These are phyloP conservation scores for Nicotiana benthamiana DNA, from an alignment of 257 asterid genomes.

Conservation along the genomic window DNA sequence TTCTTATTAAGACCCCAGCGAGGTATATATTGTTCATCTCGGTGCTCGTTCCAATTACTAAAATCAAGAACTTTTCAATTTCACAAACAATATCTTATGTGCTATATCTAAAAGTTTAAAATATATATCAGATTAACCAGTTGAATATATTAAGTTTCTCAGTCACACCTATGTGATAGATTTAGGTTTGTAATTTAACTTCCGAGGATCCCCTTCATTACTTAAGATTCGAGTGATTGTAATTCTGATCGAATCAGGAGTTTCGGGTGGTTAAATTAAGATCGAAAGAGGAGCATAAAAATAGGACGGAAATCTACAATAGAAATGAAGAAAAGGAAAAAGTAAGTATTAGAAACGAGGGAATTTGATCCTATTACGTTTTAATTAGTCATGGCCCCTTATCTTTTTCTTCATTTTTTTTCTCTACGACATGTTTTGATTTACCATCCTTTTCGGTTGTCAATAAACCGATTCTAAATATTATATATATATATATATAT, in stretches of 20 bases:
- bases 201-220: background rate
- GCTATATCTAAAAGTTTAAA: background rate
- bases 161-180: background rate
- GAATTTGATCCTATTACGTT: background rate
- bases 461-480: too few relatives aligned
- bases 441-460: background rate
- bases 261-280: background rate
- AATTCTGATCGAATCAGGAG: background rate
- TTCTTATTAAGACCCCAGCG: too few relatives aligned
- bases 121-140: background rate
- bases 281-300: background rate
- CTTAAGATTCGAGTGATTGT: background rate
- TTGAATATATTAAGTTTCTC: background rate
- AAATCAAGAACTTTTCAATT: too few relatives aligned
- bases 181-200: background rate
- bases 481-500: too few relatives aligned
- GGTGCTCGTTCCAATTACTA: too few relatives aligned
- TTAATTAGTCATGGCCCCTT: background rate
- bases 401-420: background rate
- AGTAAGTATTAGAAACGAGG: background rate
- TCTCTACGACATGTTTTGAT: background rate
- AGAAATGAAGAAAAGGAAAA: background rate
- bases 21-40: too few relatives aligned
- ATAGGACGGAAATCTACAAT: background rate
- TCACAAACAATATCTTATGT: too few relatives aligned